These are phyloP conservation scores for Kazachstania kunashirensis DNA, from an alignment of 805 yeast species.

Conservation along the genomic window DNA sequence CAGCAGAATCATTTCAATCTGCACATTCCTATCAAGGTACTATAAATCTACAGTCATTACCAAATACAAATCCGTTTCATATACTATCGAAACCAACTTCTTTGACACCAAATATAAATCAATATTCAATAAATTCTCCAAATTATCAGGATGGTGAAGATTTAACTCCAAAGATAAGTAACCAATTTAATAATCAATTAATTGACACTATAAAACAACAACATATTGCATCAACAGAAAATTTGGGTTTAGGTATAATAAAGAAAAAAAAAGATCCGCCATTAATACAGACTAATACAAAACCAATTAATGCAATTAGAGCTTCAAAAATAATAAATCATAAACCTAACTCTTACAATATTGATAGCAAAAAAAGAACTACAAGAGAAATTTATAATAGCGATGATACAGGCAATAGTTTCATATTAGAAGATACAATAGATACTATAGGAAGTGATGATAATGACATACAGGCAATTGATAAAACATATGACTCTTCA, in stretches of 20 bases:
- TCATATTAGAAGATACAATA: slow-evolving; percentile 3
- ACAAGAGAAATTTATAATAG: background rate
- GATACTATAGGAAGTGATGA: background rate
- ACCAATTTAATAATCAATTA: background rate
- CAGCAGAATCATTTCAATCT: slow-evolving; percentile 6
- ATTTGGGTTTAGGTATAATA: background rate
- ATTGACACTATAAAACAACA: slow-evolving; percentile 1
- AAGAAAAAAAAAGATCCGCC: background rate
- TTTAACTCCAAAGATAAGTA: background rate
- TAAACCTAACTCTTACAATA: background rate
- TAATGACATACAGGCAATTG: too few relatives aligned
- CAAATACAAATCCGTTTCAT: background rate
- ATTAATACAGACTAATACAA: background rate
- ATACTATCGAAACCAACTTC: background rate
- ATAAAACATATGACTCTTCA: too few relatives aligned
- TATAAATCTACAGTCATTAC: background rate
- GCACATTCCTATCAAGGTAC: slow-evolving; percentile 3
- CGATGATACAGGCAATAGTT: slow-evolving; percentile 1
- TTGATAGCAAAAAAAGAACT: background rate
- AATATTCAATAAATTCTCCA: background rate
- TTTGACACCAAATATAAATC: background rate
- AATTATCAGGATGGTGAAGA: background rate
- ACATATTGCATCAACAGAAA: background rate
- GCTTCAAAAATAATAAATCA: slow-evolving; percentile 11
- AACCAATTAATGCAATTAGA: slow-evolving; percentile 16